Evolutionary conservation across 2,329 filamentous ascomycete genomes (phyloP).

Genomic region (Coniochaeta ligniaria): DNA sequence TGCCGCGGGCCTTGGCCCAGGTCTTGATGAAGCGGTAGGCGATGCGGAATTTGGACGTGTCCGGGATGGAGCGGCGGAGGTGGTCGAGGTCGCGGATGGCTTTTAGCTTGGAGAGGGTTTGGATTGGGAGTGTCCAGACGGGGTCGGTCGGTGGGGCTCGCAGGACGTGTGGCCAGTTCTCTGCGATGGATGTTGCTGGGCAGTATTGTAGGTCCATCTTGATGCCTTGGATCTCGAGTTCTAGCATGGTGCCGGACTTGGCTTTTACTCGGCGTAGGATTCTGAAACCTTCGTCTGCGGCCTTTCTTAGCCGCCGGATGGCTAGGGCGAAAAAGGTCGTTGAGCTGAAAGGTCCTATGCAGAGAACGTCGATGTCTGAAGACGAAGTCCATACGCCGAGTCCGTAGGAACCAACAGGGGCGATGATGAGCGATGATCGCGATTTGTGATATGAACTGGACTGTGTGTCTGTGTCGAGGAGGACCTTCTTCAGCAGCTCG

Average conservation of each 20-base stretch:
- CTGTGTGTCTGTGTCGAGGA: slow-evolving; percentile 24
- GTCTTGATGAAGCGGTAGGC: slow-evolving; percentile 53
- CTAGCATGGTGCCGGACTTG: slow-evolving; percentile 55
- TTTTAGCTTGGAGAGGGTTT: slow-evolving; percentile 55
- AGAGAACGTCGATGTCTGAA: slow-evolving; percentile 61
- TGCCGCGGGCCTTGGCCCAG: slow-evolving; percentile 54
- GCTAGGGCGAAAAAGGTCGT: slow-evolving; percentile 55
- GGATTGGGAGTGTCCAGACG: slow-evolving; percentile 46
- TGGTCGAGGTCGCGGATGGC: slow-evolving; percentile 56
- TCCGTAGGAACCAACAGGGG: slow-evolving; percentile 60
- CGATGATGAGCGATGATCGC: slow-evolving; percentile 35
- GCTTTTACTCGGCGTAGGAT: slow-evolving; percentile 52
- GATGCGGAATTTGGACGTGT: slow-evolving; percentile 47
- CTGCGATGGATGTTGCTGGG: slow-evolving; percentile 45
- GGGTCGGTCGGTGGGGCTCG: slow-evolving; percentile 41
- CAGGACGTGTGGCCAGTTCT: slow-evolving; percentile 42
- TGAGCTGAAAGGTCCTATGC: slow-evolving; percentile 54
- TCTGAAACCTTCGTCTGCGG: slow-evolving; percentile 31
- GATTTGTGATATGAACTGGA: background rate
- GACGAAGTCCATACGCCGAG: slow-evolving; percentile 52
- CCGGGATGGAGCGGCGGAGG: slow-evolving; percentile 51
- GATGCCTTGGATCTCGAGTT: slow-evolving; percentile 50
- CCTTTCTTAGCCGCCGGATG: slow-evolving; percentile 43
- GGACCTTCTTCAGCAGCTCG: slow-evolving; percentile 31
- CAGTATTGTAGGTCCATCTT: slow-evolving; percentile 63